phyloP scores from a whole-genome alignment of 2,329 filamentous ascomycete species.

The Xylariaceae sp. region DNA sequence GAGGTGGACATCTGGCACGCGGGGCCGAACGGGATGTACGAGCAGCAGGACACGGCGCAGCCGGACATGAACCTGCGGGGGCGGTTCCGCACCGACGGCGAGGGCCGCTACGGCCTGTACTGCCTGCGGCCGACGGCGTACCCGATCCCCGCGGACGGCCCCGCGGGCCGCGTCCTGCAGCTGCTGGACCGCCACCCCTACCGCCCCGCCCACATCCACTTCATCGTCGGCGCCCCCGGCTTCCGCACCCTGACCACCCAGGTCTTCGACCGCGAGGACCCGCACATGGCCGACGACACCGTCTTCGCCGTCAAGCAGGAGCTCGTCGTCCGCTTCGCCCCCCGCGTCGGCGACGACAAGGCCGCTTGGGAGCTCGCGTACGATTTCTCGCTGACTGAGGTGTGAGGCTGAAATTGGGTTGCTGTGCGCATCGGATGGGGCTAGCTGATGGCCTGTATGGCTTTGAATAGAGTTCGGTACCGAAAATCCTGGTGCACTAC shows the following conservation, averaged over 20 bases:
- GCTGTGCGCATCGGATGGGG: not conserved
- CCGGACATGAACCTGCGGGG: conserved; percentile 75
- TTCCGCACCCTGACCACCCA: conserved; percentile 66
- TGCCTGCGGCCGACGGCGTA: conserved; percentile 63
- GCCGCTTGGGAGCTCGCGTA: conserved; percentile 63
- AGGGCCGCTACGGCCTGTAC: conserved; percentile 66
- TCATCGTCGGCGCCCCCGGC: conserved; percentile 48
- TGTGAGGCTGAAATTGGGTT: conserved; percentile 5
- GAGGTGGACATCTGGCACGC: conserved; percentile 80
- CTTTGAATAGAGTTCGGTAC: not conserved
- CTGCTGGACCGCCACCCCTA: conserved; percentile 59
- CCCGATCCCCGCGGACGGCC: conserved; percentile 54
- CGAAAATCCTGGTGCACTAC: no score
- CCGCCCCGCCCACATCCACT: conserved; percentile 63
- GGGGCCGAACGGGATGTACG: conserved; percentile 70
- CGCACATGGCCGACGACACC: conserved; percentile 58
- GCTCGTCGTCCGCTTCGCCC: conserved; percentile 47
- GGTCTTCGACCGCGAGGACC: conserved; percentile 71
- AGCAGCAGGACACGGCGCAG: conserved; percentile 74
- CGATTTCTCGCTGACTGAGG: conserved; percentile 54
- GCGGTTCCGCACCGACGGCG: conserved; percentile 66
- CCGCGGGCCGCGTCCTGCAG: conserved; percentile 53
- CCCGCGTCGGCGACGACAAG: conserved; percentile 43
- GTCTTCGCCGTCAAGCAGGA: conserved; percentile 60
- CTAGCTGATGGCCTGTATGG: not conserved